These are phyloP conservation scores for Acanthamoeba castellanii DNA, from an alignment of 208 protist species.

Conservation along the genomic window DNA sequence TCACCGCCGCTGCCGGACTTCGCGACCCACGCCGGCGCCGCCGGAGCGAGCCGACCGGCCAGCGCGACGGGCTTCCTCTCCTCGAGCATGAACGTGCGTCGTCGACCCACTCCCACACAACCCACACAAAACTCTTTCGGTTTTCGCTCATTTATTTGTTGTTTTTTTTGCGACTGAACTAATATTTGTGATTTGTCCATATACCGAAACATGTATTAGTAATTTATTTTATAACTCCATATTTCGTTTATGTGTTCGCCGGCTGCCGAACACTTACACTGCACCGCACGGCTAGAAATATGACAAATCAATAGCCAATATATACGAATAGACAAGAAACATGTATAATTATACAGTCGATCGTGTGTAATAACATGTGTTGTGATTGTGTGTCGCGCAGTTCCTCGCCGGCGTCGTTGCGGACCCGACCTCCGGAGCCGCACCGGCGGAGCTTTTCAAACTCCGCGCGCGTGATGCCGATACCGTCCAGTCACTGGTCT, in stretches of 20 bases:
- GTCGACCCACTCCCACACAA: not conserved
- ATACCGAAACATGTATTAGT: no score
- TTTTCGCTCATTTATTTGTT: not conserved
- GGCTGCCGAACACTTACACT: no score
- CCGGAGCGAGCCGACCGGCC: not conserved
- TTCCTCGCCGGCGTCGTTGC: not conserved
- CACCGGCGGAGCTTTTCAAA: not conserved
- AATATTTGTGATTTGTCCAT: no score
- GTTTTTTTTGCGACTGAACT: not conserved
- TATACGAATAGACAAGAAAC: no score
- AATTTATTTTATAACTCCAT: no score
- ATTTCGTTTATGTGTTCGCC: no score
- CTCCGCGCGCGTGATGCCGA: not conserved
- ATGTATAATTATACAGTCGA: no score
- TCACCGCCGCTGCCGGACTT: conserved; percentile 16
- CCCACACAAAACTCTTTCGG: not conserved
- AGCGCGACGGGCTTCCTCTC: not conserved
- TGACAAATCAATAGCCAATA: no score
- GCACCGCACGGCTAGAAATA: no score
- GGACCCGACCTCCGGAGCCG: not conserved
- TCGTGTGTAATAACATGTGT: no score
- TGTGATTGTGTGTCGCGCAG: not conserved
- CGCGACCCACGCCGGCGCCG: not conserved
- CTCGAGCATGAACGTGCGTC: conserved; percentile 42
- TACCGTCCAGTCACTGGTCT: not conserved